Evolutionary conservation across 768 basidiomycete genomes (phyloP).

Genomic region (Mycena chlorophos): DNA sequence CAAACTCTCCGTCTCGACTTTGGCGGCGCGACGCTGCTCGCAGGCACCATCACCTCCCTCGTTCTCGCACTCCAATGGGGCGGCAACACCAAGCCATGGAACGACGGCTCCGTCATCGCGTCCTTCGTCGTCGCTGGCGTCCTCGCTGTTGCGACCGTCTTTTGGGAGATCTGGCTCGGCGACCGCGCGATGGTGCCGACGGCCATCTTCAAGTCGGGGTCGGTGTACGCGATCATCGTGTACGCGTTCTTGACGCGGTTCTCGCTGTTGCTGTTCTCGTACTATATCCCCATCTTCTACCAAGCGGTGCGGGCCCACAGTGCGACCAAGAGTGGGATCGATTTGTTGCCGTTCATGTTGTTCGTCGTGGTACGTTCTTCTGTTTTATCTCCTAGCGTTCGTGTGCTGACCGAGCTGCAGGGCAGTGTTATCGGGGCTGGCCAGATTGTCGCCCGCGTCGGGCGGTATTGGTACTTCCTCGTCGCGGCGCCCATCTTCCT

Average conservation of each 20-base stretch:
- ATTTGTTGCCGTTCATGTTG: not conserved
- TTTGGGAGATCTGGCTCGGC: slow-evolving; percentile 6
- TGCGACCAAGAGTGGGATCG: slow-evolving; percentile 3
- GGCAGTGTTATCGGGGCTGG: too few species aligned
- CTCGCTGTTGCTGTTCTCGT: too few species aligned
- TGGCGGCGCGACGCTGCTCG: slow-evolving; percentile 35
- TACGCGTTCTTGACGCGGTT: not conserved
- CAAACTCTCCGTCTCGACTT: slow-evolving; percentile 33
- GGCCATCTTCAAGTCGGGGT: not conserved
- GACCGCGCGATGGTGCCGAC: slow-evolving; percentile 5
- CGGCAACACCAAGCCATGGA: slow-evolving; percentile 43
- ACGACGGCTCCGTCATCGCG: slow-evolving; percentile 31
- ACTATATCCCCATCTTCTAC: slow-evolving; percentile 3
- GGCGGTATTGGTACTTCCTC: slow-evolving; percentile 4
- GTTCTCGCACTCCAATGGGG: slow-evolving; percentile 45
- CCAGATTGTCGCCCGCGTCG: too few species aligned
- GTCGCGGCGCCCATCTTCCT: slow-evolving; percentile 9
- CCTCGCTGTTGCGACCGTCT: not conserved
- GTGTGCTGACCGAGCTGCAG: not conserved
- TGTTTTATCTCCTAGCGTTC: not conserved
- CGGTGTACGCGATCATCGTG: not conserved
- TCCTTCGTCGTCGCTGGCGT: slow-evolving; percentile 3
- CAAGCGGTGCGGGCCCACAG: not conserved
- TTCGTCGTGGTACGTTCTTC: not conserved
- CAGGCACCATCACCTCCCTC: slow-evolving; percentile 34